Conservation (phyloP, 164 flowering plant species). For the Cinnamomum micranthum region DNA sequence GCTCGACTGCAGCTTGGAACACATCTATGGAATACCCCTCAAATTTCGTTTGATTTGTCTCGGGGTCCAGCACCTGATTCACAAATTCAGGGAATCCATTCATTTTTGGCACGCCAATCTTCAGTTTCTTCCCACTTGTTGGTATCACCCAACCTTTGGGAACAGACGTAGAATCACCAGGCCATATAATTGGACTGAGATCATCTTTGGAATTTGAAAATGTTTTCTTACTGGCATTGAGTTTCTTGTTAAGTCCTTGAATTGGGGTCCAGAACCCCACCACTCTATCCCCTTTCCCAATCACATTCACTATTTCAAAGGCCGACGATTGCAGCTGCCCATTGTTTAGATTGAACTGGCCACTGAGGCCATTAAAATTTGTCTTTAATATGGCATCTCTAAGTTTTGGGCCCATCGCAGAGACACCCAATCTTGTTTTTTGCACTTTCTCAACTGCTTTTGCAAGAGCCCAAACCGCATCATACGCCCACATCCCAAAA, state of each 20-base stretch:
- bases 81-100: neutral
- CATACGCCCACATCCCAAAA: conserved; percentile 25
- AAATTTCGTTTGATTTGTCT: neutral
- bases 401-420: conserved; percentile 16
- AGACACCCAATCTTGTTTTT: neutral
- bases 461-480: conserved; percentile 14
- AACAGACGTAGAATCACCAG: conserved; percentile 7
- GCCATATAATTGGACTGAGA: conserved; percentile 8
- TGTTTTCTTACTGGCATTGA: neutral
- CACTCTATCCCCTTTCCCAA: conserved; percentile 14
- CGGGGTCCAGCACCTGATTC: neutral
- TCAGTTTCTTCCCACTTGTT: conserved; percentile 3
- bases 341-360: conserved; percentile 16
- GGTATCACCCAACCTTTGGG: conserved; percentile 15
- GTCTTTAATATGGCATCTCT: conserved; percentile 9
- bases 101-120: conserved; percentile 5
- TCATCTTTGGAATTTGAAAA: conserved; percentile 1
- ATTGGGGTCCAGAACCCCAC: conserved; percentile 30
- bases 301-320: conserved; percentile 28
- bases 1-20: conserved; percentile 12
- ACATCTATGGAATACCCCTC: conserved; percentile 14
- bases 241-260: conserved; percentile 11
- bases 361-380: conserved; percentile 25
- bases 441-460: conserved; percentile 11
- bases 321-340: conserved; percentile 21